Conservation (phyloP, 805 yeast genomes). For the Tetrapisispora iriomotensis region DNA sequence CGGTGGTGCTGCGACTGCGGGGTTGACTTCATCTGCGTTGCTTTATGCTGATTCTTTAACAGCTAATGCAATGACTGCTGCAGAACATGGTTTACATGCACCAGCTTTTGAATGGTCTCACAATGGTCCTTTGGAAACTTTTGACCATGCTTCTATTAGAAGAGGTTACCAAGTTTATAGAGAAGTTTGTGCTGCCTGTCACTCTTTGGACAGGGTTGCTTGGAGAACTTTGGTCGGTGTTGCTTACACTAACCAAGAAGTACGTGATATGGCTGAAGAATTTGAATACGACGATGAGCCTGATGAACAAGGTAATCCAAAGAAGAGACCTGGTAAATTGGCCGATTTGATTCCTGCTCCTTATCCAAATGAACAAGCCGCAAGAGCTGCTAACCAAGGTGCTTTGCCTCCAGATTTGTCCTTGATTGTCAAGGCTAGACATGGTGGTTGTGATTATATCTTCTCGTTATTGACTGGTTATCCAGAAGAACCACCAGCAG, state of each 20-base stretch:
- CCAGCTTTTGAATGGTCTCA: slow-evolving; percentile 92
- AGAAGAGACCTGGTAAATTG: slow-evolving; percentile 95
- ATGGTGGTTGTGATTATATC: slow-evolving; percentile 94
- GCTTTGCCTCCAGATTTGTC: slow-evolving; percentile 98
- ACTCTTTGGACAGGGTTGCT: slow-evolving; percentile 90
- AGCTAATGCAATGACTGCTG: slow-evolving; percentile 95
- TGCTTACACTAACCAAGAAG: slow-evolving; percentile 84
- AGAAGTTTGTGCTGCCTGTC: slow-evolving; percentile 99
- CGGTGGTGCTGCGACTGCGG: slow-evolving; percentile 57
- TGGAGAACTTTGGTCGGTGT: slow-evolving; percentile 99
- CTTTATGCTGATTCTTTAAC: slow-evolving; percentile 76
- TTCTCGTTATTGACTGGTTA: slow-evolving; percentile 94
- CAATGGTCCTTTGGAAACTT: slow-evolving; percentile 80
- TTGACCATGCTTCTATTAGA: slow-evolving; percentile 92
- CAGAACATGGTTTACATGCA: slow-evolving; percentile 97
- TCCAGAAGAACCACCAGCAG: slow-evolving; percentile 98
- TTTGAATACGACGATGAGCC: slow-evolving; percentile 98
- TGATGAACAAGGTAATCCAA: slow-evolving; percentile 96
- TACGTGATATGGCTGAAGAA: slow-evolving; percentile 87
- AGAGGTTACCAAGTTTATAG: slow-evolving; percentile 98
- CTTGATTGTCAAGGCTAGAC: slow-evolving; percentile 95
- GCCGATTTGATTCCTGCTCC: slow-evolving; percentile 94
- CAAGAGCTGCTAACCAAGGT: slow-evolving; percentile 99
- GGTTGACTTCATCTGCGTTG: slow-evolving; percentile 71
- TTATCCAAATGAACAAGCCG: slow-evolving; percentile 96